Conservation (phyloP, 2,329 filamentous ascomycete genomes). For the Cadophora sp. region DNA sequence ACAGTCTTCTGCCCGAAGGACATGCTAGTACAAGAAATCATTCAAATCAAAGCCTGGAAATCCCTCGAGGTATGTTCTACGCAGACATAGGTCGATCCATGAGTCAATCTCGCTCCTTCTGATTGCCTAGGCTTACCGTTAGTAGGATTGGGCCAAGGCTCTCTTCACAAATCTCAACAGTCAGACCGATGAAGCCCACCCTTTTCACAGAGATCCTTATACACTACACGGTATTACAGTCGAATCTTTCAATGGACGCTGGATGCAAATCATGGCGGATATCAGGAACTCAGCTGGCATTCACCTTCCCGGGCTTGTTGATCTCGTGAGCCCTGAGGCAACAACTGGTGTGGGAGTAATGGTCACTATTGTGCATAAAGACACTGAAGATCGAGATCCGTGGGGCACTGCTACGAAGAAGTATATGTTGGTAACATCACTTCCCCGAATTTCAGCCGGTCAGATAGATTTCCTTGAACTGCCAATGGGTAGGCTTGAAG, state of each 20-base stretch:
- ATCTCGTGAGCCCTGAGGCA: not conserved
- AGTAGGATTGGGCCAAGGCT: not conserved
- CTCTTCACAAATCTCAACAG: not conserved
- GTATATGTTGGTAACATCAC: not conserved
- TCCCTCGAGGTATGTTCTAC: not conserved
- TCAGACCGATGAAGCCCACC: not conserved
- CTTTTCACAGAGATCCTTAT: not conserved
- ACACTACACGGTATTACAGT: not conserved
- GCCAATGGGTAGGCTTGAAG: not conserved
- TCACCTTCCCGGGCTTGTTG: not conserved
- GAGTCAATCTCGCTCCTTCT: not conserved
- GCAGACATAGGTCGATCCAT: not conserved
- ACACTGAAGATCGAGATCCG: not conserved
- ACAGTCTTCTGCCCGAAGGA: not conserved
- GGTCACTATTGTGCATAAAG: not conserved
- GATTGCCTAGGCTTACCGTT: not conserved
- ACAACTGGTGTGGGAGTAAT: not conserved
- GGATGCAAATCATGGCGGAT: not conserved
- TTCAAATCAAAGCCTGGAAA: not conserved
- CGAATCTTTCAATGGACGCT: not conserved
- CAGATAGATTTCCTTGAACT: not conserved
- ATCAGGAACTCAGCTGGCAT: not conserved
- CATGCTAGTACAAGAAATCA: not conserved
- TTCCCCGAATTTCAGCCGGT: not conserved
- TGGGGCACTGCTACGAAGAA: not conserved